Conservation (phyloP, 2,329 filamentous ascomycete species). For the Pseudovirgaria hyperparasitica region DNA sequence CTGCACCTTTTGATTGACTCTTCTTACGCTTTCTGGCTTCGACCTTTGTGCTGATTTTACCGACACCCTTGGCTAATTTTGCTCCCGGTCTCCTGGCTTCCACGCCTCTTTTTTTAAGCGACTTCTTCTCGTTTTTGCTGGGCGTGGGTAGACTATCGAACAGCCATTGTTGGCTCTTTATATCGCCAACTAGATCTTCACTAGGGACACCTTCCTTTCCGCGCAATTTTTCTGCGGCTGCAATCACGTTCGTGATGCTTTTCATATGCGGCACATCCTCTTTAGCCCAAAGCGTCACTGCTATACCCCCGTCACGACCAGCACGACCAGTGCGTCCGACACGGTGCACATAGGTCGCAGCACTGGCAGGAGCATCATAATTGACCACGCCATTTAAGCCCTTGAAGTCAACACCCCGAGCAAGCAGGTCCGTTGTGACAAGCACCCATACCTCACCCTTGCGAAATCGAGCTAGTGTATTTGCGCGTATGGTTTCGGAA, state of each 20-base stretch:
- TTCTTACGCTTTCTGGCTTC: conserved; percentile 33
- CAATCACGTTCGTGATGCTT: conserved; percentile 85
- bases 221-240: conserved; percentile 61
- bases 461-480: conserved; percentile 81
- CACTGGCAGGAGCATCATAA: conserved; percentile 89
- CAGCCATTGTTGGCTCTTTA: conserved; percentile 60
- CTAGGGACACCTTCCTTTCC: conserved; percentile 18
- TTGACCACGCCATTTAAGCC: conserved; percentile 95
- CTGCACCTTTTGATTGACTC: too few relatives aligned
- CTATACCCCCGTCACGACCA: conserved; percentile 74
- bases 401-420: conserved; percentile 86
- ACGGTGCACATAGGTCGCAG: conserved; percentile 83
- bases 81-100: conserved; percentile 48
- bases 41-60: too few relatives aligned
- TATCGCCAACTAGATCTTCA: conserved; percentile 33
- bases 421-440: conserved; percentile 87
- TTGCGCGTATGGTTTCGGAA: conserved; percentile 58
- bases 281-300: conserved; percentile 89
- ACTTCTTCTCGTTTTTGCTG: conserved; percentile 71
- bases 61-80: conserved; percentile 23
- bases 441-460: conserved; percentile 91
- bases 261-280: conserved; percentile 87
- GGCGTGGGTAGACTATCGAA: conserved; percentile 76
- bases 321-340: conserved; percentile 84
- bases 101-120: conserved; percentile 69